A percentile compares a stretch with the other conserved stretches of the same genome.
phyloP scores from a whole-genome alignment of 1,284 basidiomycete genomes.

The Stygiomarasmius scandens region DNA sequence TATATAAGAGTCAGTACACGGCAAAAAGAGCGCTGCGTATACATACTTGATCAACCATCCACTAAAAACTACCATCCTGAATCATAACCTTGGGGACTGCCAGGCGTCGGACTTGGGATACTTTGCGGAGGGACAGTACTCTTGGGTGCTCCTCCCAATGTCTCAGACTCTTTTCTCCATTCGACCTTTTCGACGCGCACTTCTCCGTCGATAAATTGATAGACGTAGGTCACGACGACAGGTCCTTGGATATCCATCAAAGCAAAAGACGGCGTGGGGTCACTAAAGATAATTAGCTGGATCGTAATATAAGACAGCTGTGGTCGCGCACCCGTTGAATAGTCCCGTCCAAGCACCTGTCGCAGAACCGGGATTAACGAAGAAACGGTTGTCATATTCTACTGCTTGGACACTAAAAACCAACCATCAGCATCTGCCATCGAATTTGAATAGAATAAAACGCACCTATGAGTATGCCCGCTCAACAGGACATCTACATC shows the following conservation, averaged over 20 bases:
- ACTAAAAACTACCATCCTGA: neutral
- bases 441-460: conserved; percentile 16
- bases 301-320: neutral
- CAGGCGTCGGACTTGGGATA: conserved; percentile 42
- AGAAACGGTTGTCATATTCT: conserved; percentile 90
- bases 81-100: conserved; percentile 23
- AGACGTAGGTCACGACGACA: conserved; percentile 94
- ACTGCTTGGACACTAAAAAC: conserved; percentile 85
- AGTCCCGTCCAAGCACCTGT: conserved; percentile 92
- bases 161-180: conserved; percentile 70
- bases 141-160: conserved; percentile 32
- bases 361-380: conserved; percentile 94
- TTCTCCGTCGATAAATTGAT: conserved; percentile 92
- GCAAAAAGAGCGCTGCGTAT: conserved; percentile 44
- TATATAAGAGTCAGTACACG: conserved; percentile 27
- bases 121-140: conserved; percentile 44
- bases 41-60: neutral
- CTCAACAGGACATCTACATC: conserved; percentile 95
- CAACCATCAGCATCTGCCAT: conserved; percentile 1
- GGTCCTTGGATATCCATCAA: conserved; percentile 95
- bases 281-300: conserved; percentile 28
- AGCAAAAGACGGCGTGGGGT: conserved; percentile 74
- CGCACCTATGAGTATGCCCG: conserved; percentile 93
- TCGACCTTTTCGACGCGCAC: conserved; percentile 88
- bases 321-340: conserved; percentile 57